These are phyloP conservation scores for Orbilia oligospora DNA, from an alignment of 2,329 filamentous ascomycete genomes.

Conservation along the genomic window DNA sequence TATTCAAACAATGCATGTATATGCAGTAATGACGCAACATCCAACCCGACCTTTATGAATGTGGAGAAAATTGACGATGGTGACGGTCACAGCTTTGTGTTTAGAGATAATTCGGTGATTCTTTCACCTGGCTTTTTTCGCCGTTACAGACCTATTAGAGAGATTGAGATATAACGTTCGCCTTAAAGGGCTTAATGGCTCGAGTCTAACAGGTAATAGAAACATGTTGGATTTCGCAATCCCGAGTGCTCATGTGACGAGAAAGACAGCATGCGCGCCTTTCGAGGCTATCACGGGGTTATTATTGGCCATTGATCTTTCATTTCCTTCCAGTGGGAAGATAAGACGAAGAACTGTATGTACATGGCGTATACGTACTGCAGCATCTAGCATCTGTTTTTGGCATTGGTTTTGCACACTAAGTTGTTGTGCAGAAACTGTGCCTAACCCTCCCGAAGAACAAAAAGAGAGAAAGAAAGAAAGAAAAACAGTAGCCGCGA, in stretches of 20 bases:
- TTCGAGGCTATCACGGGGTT: conserved; percentile 11
- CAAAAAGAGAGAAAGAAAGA: too few relatives aligned
- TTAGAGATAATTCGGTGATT: conserved; percentile 6
- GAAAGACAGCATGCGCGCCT: conserved; percentile 19
- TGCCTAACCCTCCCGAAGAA: background rate
- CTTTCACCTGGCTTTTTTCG: background rate
- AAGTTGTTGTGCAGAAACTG: conserved; percentile 4
- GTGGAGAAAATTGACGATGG: conserved; percentile 5
- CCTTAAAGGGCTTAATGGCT: background rate
- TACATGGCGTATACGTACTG: too few relatives aligned
- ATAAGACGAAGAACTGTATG: conserved; percentile 2
- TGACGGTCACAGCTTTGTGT: background rate
- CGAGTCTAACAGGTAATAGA: background rate
- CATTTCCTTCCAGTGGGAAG: conserved; percentile 4
- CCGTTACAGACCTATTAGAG: background rate
- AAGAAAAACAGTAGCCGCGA: background rate
- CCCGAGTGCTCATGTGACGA: conserved; percentile 23
- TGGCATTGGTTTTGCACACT: background rate
- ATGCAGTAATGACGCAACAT: background rate
- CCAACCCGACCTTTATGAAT: background rate
- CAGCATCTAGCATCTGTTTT: background rate
- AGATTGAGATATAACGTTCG: background rate
- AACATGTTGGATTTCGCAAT: conserved; percentile 9
- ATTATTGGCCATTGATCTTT: background rate
- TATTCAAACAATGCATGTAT: background rate